Conservation (phyloP, 371 early-diverging fungal species). For the Furculomyces boomerangus region DNA sequence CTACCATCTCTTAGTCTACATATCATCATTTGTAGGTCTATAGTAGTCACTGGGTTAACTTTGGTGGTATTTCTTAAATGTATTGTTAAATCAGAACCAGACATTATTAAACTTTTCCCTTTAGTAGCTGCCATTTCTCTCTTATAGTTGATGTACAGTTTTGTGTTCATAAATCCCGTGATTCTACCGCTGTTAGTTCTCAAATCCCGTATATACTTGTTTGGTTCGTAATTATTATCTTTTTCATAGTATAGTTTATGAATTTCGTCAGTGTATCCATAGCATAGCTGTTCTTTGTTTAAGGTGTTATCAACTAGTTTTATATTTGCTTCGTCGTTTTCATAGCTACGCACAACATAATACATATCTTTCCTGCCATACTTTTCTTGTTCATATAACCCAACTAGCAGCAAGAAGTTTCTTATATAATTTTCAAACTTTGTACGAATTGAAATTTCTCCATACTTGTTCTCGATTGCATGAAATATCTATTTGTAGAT, state of each 20-base stretch:
- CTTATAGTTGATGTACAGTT: conserved; percentile 38
- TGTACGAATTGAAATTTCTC: conserved; percentile 70
- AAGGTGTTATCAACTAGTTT: conserved; percentile 2
- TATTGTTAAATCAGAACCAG: no score
- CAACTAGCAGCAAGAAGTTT: conserved; percentile 61
- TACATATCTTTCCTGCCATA: conserved; percentile 6
- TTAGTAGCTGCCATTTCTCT: conserved; percentile 37
- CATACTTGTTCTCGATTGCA: conserved; percentile 65
- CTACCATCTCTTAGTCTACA: conserved; percentile 34
- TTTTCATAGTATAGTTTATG: not conserved
- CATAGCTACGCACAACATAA: not conserved
- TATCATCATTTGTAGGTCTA: conserved; percentile 53
- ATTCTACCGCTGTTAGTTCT: conserved; percentile 48
- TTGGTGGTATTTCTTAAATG: no score
- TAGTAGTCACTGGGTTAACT: conserved; percentile 33
- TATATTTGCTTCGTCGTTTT: no score
- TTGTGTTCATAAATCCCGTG: conserved; percentile 66
- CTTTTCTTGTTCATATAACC: conserved; percentile 55
- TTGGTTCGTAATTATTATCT: not conserved
- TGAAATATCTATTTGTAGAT: not conserved
- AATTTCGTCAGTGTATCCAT: conserved; percentile 42
- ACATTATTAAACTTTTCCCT: no score
- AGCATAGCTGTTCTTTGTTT: conserved; percentile 9
- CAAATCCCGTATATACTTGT: conserved; percentile 37
- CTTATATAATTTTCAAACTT: conserved; percentile 72